Base-by-base conservation (phyloP, 2,329 filamentous ascomycete genomes). In the Neofusicoccum sp. region DNA sequence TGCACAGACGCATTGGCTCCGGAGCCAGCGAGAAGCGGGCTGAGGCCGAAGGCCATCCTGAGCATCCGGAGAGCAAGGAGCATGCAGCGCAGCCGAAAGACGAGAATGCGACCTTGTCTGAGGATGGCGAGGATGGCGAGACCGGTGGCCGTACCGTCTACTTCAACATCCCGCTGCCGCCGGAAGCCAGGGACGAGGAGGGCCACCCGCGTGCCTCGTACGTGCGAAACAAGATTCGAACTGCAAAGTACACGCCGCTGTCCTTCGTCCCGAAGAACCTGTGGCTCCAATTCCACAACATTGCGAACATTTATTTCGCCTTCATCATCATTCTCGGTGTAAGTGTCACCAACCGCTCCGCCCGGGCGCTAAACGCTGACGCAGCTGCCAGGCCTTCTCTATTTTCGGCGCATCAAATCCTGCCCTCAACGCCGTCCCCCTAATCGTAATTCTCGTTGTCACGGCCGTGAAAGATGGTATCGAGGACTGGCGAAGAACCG, bases 281-380 rank as follows among this genome's bases (percentile, higher is more conserved):
- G 71, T 99, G 89, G 86, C 91, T 96, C 66, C 96, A 99, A 76
- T 98, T 99, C 73, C 93, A 99, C 78, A 98, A 98, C 72, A 89
- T 99, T 70, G 95, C 95, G 71, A 99, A 99, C 75, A 89, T 98
- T 58, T 99, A 98, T 79, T 99, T 99, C 83, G 82, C 98, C 68
- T 97, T 98, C 78, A 84, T 93, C 69, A 93, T 97, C 73, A 96
- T 99, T 71, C 84, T 99, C 63, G 88, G 89, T 70, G 95, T 98
- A 88, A 82, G 93, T 84, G 20, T 24, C 24, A 31, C 26, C 36
- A 20, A n/a, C 26, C 24, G 31, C 12, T 33, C 30, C n/a, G 47
- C 31, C 58, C 38, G 26, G 58, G 47, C 44, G 62, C 62, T 65
- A 62, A 68, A 54, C 24, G 53, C 61, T 60, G 53, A 60, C 48